Percentiles rank a stretch among this genome's conserved stretches.
phyloP scores from a whole-genome alignment of 768 basidiomycete genomes.

The Tremella mesenterica region DNA sequence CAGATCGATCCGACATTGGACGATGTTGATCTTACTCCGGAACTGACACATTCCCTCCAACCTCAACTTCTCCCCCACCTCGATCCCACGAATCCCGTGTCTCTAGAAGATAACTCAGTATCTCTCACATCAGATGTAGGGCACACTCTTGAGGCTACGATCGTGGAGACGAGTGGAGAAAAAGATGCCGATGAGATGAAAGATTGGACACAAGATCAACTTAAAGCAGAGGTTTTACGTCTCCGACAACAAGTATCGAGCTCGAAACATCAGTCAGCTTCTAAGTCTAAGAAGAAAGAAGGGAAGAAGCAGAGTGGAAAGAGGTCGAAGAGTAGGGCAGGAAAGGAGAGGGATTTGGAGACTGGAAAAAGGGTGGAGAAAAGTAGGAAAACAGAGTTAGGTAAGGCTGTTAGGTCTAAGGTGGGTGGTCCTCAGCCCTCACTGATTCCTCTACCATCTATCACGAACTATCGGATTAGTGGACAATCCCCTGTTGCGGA shows the following conservation, averaged over 20 bases:
- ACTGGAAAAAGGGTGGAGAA: slow-evolving; percentile 30
- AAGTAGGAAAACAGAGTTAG: slow-evolving; percentile 15
- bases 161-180: background rate
- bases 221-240: slow-evolving; percentile 4
- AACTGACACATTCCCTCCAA: slow-evolving; percentile 3
- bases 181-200: background rate
- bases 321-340: slow-evolving; percentile 2
- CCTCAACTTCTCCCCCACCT: background rate
- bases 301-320: background rate
- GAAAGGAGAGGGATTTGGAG: slow-evolving; percentile 6
- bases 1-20: no score
- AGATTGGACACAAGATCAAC: slow-evolving; percentile 16
- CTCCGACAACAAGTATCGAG: background rate
- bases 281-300: background rate
- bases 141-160: background rate
- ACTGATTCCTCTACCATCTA: background rate
- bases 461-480: no score
- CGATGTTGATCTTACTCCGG: background rate
- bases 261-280: background rate
- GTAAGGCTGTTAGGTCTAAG: slow-evolving; percentile 12
- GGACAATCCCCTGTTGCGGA: no score
- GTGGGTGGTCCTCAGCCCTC: slow-evolving; percentile 3
- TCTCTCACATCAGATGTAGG: background rate
- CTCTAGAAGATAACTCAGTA: background rate
- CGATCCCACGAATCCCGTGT: background rate